A percentile compares a stretch with the other conserved stretches of the same genome.
These are phyloP conservation scores for Penicillium janthinellum DNA, from an alignment of 2,329 filamentous ascomycete species.

Conservation along the genomic window DNA sequence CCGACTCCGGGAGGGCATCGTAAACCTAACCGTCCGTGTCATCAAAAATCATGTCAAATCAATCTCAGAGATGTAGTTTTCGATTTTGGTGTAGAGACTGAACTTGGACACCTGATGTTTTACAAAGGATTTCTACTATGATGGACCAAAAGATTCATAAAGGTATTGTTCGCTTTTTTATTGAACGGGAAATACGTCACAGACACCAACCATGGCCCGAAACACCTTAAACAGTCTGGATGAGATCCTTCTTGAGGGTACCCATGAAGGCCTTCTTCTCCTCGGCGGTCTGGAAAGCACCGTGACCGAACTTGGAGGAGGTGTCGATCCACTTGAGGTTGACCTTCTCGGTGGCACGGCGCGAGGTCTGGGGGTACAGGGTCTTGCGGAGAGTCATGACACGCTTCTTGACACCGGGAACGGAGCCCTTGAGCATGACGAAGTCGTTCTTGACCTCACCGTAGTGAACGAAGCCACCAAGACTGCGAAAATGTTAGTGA, in stretches of 20 bases:
- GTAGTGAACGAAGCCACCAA: constrained; percentile 99
- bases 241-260: constrained; percentile 98
- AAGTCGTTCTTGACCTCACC: constrained; percentile 99
- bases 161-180: constrained; percentile 44
- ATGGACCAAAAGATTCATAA: constrained; percentile 5
- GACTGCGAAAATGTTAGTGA: constrained; percentile 59
- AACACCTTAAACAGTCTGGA: constrained; percentile 56
- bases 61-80: no score
- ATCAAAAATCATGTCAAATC: neutral
- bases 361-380: constrained; percentile 95
- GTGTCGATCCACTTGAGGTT: constrained; percentile 99
- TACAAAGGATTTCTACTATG: neutral
- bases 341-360: constrained; percentile 97
- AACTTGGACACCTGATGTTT: no score
- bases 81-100: no score
- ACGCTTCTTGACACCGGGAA: constrained; percentile 99
- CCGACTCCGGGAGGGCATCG: neutral
- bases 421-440: constrained; percentile 94
- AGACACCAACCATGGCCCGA: constrained; percentile 39
- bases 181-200: constrained; percentile 44
- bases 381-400: constrained; percentile 99
- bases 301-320: constrained; percentile 99
- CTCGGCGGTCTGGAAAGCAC: constrained; percentile 96
- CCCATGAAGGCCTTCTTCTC: constrained; percentile 98
- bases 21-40: no score